phyloP scores from a whole-genome alignment of 768 basidiomycete species.

The Hygrophoropsis aurantiaca region DNA sequence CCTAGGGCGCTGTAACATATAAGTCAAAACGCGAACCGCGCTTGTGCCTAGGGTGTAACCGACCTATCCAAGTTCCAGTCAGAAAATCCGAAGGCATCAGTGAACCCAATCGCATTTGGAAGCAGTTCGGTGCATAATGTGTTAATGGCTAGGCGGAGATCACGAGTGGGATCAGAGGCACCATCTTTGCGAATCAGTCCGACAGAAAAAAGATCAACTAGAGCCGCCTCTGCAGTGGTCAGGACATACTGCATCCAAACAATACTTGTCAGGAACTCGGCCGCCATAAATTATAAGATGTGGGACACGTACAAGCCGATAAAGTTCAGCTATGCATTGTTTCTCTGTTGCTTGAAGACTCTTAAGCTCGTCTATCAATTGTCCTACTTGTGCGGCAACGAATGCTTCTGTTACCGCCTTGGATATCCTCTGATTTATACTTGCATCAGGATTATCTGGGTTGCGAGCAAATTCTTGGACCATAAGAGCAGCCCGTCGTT shows the following conservation, averaged over 20 bases:
- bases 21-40: background rate
- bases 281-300: background rate
- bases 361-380: slow-evolving; percentile 40
- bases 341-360: slow-evolving; percentile 16
- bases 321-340: slow-evolving; percentile 17
- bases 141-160: slow-evolving; percentile 51
- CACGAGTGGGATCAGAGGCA: slow-evolving; percentile 43
- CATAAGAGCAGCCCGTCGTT: slow-evolving; percentile 63
- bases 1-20: slow-evolving; percentile 52
- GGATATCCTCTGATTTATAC: slow-evolving; percentile 55
- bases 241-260: slow-evolving; percentile 57
- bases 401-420: slow-evolving; percentile 71
- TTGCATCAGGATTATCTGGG: slow-evolving; percentile 47
- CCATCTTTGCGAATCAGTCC: slow-evolving; percentile 34
- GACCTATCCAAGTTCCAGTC: slow-evolving; percentile 77
- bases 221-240: slow-evolving; percentile 50
- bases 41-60: slow-evolving; percentile 4
- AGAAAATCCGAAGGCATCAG: slow-evolving; percentile 71
- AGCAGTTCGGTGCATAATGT: slow-evolving; percentile 50
- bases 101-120: slow-evolving; percentile 65
- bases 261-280: background rate
- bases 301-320: slow-evolving; percentile 25
- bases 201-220: slow-evolving; percentile 62
- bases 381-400: slow-evolving; percentile 53
- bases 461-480: slow-evolving; percentile 43